A percentile compares a stretch with the other conserved stretches of the same genome.
Conservation (phyloP, 2,329 filamentous ascomycete species). For the Hypoxylon sp. region DNA sequence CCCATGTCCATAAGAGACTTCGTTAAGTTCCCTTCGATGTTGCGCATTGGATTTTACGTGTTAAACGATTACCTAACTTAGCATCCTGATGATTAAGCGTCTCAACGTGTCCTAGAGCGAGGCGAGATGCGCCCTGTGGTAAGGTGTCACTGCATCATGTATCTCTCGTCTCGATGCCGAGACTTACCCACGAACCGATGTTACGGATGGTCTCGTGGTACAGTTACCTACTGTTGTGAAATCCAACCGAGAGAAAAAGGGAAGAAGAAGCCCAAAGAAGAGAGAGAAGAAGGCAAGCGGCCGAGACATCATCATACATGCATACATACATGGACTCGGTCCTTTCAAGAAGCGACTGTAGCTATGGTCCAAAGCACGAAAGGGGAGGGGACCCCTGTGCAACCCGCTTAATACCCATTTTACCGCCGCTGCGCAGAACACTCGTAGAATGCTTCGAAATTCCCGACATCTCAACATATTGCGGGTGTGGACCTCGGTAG, state of each 20-base stretch:
- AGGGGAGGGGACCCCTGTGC: slow-evolving; percentile 34
- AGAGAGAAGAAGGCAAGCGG: slow-evolving; percentile 32
- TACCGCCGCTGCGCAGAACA: slow-evolving; percentile 41
- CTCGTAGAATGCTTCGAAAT: slow-evolving; percentile 35
- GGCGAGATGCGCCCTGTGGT: slow-evolving; percentile 36
- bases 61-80: slow-evolving; percentile 16
- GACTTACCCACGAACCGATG: slow-evolving; percentile 36
- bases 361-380: slow-evolving; percentile 36
- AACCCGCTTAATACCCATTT: slow-evolving; percentile 45
- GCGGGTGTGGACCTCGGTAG: slow-evolving; percentile 33
- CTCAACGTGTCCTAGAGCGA: slow-evolving; percentile 30
- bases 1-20: slow-evolving; percentile 17
- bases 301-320: slow-evolving; percentile 43
- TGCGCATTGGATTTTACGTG: slow-evolving; percentile 10
- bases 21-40: slow-evolving; percentile 6
- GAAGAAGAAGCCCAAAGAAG: slow-evolving; percentile 1
- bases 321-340: slow-evolving; percentile 42
- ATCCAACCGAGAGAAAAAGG: slow-evolving; percentile 11
- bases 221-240: slow-evolving; percentile 31
- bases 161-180: slow-evolving; percentile 34
- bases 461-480: slow-evolving; percentile 34
- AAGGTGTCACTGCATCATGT: slow-evolving; percentile 39
- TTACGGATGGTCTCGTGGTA: slow-evolving; percentile 34
- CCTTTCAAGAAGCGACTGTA: slow-evolving; percentile 40
- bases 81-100: slow-evolving; percentile 32